A percentile compares a stretch with the other conserved stretches of the same genome.
Evolutionary conservation across 306 rosid species (phyloP).

Genomic region (Notholithocarpus densiflorus): DNA sequence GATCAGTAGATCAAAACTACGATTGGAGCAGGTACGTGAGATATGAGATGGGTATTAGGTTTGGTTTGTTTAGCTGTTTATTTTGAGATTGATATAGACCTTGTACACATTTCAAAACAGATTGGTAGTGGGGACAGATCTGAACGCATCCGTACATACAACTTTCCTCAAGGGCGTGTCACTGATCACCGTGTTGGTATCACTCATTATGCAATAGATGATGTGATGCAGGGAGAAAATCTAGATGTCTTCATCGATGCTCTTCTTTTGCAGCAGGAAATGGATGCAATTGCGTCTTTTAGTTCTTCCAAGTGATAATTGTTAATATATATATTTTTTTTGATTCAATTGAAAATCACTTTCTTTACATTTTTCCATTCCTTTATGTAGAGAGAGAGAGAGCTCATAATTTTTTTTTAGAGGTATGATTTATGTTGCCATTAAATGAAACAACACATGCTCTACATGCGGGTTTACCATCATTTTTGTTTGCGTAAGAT

Average conservation of each 20-base stretch:
- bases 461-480: too few species aligned
- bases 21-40: constrained; percentile 68
- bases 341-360: not conserved
- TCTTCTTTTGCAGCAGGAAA: constrained; percentile 82
- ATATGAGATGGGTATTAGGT: not conserved
- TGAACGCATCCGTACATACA: constrained; percentile 87
- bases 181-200: constrained; percentile 90
- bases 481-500: too few species aligned
- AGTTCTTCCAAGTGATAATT: constrained; percentile 40
- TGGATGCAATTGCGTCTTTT: constrained; percentile 72
- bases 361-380: not conserved
- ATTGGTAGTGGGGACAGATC: constrained; percentile 96
- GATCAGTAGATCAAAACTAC: constrained; percentile 63
- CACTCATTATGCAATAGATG: constrained; percentile 74
- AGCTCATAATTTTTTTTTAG: not conserved
- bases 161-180: constrained; percentile 88
- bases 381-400: not conserved
- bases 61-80: constrained; percentile 2
- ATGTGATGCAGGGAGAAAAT: constrained; percentile 77
- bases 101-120: constrained; percentile 35
- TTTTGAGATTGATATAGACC: constrained; percentile 15
- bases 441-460: not conserved
- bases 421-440: not conserved
- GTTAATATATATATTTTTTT: not conserved
- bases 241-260: constrained; percentile 78